phyloP scores from a whole-genome alignment of 2,329 filamentous ascomycete genomes.

The Fusarium tanahbumbuense region DNA sequence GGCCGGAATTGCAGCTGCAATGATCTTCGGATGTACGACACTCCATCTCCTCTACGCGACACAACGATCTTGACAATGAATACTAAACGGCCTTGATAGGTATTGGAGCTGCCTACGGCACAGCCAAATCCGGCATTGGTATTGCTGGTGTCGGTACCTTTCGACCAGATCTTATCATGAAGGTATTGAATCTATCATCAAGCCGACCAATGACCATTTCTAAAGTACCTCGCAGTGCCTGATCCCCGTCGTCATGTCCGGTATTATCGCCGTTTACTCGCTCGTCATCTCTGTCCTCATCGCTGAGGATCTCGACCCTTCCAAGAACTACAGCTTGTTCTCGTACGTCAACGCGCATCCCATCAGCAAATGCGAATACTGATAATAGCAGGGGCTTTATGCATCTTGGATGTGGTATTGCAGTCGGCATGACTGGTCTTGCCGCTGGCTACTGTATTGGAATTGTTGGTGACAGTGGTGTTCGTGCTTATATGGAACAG shows the following conservation, averaged over 20 bases:
- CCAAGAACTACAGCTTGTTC: conserved; percentile 82
- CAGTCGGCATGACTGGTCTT: conserved; percentile 90
- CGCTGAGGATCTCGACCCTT: conserved; percentile 85
- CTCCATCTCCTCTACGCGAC: conserved; percentile 27
- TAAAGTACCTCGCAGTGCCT: conserved; percentile 69
- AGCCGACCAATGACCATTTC: background rate
- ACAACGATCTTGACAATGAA: conserved; percentile 35
- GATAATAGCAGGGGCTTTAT: conserved; percentile 77
- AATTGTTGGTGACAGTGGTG: conserved; percentile 92
- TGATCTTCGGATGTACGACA: conserved; percentile 83
- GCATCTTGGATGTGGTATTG: conserved; percentile 90
- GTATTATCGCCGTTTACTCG: conserved; percentile 98
- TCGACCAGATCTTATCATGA: conserved; percentile 90
- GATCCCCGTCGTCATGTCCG: conserved; percentile 96
- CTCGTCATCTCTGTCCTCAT: conserved; percentile 98
- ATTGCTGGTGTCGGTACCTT: conserved; percentile 89
- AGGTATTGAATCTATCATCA: conserved; percentile 63
- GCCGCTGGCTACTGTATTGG: conserved; percentile 97
- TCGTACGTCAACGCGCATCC: conserved; percentile 63
- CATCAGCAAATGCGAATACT: conserved; percentile 21
- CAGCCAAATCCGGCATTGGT: conserved; percentile 88
- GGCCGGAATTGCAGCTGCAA: conserved; percentile 83
- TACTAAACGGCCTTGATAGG: conserved; percentile 54
- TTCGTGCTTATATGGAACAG: conserved; percentile 95
- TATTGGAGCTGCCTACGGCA: conserved; percentile 85